Evolutionary conservation across 108 stramenopile species (phyloP).

Genomic region (Nannochloropsis gaditana): DNA sequence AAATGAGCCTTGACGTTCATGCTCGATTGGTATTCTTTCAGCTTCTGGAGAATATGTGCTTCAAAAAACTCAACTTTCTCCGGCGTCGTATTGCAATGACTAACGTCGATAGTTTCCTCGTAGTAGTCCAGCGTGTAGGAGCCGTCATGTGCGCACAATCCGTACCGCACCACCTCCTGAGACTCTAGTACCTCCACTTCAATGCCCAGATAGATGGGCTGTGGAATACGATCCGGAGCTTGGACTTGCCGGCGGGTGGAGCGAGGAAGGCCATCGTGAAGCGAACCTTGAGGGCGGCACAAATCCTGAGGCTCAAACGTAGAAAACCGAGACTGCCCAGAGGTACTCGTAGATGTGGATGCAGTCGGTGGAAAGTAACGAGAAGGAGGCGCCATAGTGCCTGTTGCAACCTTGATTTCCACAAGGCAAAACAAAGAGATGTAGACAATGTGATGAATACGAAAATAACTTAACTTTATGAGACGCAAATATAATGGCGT

Average conservation of each 20-base stretch:
- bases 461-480: no score
- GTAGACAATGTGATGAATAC: no score
- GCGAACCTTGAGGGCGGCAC: constrained; percentile 9
- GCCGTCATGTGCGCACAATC: constrained; percentile 6
- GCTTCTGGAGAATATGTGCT: not conserved
- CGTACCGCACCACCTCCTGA: not conserved
- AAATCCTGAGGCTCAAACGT: constrained; percentile 8
- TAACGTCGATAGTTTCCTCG: constrained; percentile 1
- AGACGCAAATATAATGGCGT: no score
- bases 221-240: not conserved
- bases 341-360: not conserved
- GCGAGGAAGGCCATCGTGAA: constrained; percentile 1
- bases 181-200: not conserved
- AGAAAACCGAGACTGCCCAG: not conserved
- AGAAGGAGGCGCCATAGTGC: not conserved
- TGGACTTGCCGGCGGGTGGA: not conserved
- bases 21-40: not conserved
- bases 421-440: no score
- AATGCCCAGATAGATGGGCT: not conserved
- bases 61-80: constrained; percentile 11
- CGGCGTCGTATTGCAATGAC: not conserved
- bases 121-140: constrained; percentile 18
- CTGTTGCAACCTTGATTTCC: not conserved
- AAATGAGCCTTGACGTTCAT: not conserved
- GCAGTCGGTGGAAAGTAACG: not conserved